Conservation (phyloP, 2,329 filamentous ascomycete genomes). For the Fusarium dlaminii region DNA sequence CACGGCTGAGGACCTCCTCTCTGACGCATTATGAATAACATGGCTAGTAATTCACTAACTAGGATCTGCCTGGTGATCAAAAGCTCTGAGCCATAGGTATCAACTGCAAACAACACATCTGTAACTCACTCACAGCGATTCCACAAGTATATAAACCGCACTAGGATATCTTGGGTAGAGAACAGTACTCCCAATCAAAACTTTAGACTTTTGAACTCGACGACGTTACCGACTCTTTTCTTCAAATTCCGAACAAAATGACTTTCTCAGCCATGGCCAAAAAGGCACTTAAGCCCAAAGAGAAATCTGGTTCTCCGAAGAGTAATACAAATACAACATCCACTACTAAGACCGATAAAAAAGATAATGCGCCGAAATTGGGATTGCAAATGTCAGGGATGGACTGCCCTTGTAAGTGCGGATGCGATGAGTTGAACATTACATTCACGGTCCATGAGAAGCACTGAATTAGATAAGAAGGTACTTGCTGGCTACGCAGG, state of each 20-base stretch:
- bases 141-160: background rate
- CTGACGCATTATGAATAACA: too few relatives aligned
- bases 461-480: background rate
- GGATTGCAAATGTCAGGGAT: too few relatives aligned
- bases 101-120: background rate
- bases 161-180: fast-evolving
- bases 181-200: fast-evolving
- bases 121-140: too few relatives aligned
- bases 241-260: background rate
- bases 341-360: fast-evolving
- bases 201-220: fast-evolving
- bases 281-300: background rate
- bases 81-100: background rate
- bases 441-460: background rate
- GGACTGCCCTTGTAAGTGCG: background rate
- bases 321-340: background rate
- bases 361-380: fast-evolving
- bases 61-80: background rate
- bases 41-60: background rate
- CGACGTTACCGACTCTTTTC: too few relatives aligned
- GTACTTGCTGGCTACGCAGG: fast-evolving
- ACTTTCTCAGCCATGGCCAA: background rate
- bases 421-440: background rate
- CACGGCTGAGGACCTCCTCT: too few relatives aligned
- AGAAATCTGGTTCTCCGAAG: fast-evolving